Evolutionary conservation across 2,329 filamentous ascomycete genomes (phyloP).

Genomic region (Aspergillus cejpii): DNA sequence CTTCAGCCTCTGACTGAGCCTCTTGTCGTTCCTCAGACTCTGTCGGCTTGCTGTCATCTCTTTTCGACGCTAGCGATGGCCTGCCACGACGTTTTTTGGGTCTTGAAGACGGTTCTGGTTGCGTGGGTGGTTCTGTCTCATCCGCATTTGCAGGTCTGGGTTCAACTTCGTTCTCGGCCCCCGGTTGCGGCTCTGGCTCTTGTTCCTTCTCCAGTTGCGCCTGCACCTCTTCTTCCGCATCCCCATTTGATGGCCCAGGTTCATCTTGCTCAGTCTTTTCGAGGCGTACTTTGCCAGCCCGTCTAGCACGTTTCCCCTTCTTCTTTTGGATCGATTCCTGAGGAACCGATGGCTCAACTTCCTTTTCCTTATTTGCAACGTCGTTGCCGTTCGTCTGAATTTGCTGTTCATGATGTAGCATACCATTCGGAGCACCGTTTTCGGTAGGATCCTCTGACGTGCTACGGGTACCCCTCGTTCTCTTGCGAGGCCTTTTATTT

Average conservation of each 20-base stretch:
- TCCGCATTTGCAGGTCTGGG: constrained; percentile 2
- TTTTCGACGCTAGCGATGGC: constrained; percentile 7
- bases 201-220: neutral
- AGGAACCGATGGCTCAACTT: neutral
- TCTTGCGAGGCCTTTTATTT: constrained; percentile 6
- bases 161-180: constrained; percentile 8
- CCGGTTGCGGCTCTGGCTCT: constrained; percentile 6
- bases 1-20: constrained; percentile 9
- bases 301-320: constrained; percentile 14
- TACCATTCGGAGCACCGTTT: neutral
- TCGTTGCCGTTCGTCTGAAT: constrained; percentile 1
- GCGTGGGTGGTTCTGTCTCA: neutral
- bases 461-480: constrained; percentile 4
- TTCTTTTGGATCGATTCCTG: constrained; percentile 8
- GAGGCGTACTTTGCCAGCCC: constrained; percentile 4
- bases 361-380: neutral
- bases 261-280: constrained; percentile 2
- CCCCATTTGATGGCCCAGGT: neutral
- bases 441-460: constrained; percentile 1
- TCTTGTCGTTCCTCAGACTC: constrained; percentile 7
- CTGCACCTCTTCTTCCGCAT: neutral
- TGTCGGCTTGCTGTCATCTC: constrained; percentile 2
- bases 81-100: constrained; percentile 13
- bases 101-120: constrained; percentile 2
- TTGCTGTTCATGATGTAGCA: neutral